A percentile compares a stretch with the other conserved stretches of the same genome.
Evolutionary conservation across 2,329 filamentous ascomycete species (phyloP).

Genomic region (Fusarium xylarioides): DNA sequence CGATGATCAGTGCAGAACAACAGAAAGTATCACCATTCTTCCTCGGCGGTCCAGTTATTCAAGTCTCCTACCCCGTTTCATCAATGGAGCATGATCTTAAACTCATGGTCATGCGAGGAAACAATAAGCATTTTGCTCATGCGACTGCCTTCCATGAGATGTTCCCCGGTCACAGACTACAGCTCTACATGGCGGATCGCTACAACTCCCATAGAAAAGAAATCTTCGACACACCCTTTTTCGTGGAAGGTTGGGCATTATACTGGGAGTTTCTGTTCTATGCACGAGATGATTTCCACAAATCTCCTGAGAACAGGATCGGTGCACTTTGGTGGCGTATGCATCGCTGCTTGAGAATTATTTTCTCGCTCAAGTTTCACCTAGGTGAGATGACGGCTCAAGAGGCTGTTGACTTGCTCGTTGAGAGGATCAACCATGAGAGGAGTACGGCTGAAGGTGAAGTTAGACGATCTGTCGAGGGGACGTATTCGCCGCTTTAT

Average conservation of each 20-base stretch:
- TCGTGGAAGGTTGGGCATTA: conserved; percentile 27
- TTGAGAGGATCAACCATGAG: conserved; percentile 12
- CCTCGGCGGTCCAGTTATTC: conserved; percentile 17
- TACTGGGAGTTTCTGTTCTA: conserved; percentile 37
- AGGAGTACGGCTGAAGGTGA: conserved; percentile 30
- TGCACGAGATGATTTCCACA: conserved; percentile 18
- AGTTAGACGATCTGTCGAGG: conserved; percentile 23
- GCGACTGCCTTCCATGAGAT: conserved; percentile 27
- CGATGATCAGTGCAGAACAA: conserved; percentile 22
- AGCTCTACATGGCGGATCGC: conserved; percentile 30
- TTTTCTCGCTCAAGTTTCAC: conserved; percentile 22
- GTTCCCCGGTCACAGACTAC: conserved; percentile 21
- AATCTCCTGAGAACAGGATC: conserved; percentile 20
- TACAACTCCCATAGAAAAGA: conserved; percentile 26
- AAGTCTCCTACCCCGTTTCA: conserved; percentile 21
- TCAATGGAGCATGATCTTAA: conserved; percentile 28
- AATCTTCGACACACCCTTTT: conserved; percentile 27
- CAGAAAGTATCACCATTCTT: conserved; percentile 25
- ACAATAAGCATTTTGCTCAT: conserved; percentile 24
- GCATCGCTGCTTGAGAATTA: conserved; percentile 25
- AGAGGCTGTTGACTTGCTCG: conserved; percentile 20
- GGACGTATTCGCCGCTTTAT: conserved; percentile 24
- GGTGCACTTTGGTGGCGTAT: conserved; percentile 33
- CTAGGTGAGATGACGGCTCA: conserved; percentile 30
- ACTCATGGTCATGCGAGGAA: conserved; percentile 32